phyloP scores from a whole-genome alignment of 73 alveolate species.

The Blepharisma japonicum region DNA sequence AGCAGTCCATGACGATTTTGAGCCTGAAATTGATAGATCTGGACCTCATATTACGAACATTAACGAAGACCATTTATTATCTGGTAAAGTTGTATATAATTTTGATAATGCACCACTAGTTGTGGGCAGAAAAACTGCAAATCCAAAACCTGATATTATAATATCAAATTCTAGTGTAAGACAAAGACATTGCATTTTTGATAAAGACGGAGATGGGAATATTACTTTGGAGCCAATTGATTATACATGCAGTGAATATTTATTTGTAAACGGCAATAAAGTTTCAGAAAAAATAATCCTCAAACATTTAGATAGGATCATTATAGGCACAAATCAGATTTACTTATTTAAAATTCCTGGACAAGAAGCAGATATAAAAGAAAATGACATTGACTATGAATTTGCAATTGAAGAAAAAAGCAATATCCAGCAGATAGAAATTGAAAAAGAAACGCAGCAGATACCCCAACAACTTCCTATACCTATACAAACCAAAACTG shows the following conservation, averaged over 20 bases:
- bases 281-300: slow-evolving; percentile 17
- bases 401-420: slow-evolving; percentile 8
- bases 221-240: slow-evolving; percentile 42
- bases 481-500: no score
- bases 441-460: slow-evolving; percentile 50
- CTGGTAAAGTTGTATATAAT: not conserved
- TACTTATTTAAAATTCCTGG: slow-evolving; percentile 45
- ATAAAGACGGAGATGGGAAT: slow-evolving; percentile 46
- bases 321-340: slow-evolving; percentile 50
- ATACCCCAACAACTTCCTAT: slow-evolving; percentile 34
- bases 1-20: not conserved
- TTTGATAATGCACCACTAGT: not conserved
- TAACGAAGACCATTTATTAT: slow-evolving; percentile 81
- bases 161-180: slow-evolving; percentile 72
- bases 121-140: not conserved
- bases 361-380: slow-evolving; percentile 13
- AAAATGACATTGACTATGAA: slow-evolving; percentile 43
- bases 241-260: slow-evolving; percentile 43
- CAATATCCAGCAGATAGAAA: not conserved
- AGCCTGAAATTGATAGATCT: slow-evolving; percentile 46
- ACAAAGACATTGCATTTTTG: slow-evolving; percentile 69
- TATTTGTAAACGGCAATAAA: slow-evolving; percentile 63
- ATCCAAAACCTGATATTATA: slow-evolving; percentile 24
- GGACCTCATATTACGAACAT: slow-evolving; percentile 71
- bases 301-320: slow-evolving; percentile 47